phyloP scores from a whole-genome alignment of 768 basidiomycete species.

The Lactarius tabidus region DNA sequence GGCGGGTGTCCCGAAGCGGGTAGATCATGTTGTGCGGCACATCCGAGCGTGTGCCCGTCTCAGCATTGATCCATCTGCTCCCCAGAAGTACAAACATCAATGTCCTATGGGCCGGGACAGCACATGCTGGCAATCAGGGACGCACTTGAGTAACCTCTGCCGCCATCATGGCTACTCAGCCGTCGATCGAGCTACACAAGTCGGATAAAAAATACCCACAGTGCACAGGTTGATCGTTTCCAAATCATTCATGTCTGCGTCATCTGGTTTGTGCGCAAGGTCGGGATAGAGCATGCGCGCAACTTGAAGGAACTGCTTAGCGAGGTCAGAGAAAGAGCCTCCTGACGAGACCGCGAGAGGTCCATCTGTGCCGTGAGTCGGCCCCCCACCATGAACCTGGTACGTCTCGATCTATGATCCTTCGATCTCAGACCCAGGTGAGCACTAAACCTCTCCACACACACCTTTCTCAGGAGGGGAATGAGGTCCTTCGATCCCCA shows the following conservation, averaged over 20 bases:
- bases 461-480: constrained; percentile 54
- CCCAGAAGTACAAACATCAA: neutral
- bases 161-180: constrained; percentile 6
- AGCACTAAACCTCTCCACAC: neutral
- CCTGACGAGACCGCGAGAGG: constrained; percentile 40
- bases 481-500: constrained; percentile 58
- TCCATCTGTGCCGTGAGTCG: constrained; percentile 44
- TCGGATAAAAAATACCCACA: too few species aligned
- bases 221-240: constrained; percentile 28
- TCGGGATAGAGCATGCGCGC: constrained; percentile 26
- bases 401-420: constrained; percentile 37
- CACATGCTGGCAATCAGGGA: neutral
- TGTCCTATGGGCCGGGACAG: neutral
- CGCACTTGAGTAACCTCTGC: constrained; percentile 42
- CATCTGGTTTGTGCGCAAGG: constrained; percentile 23
- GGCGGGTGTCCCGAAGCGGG: constrained; percentile 31
- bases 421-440: neutral
- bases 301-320: constrained; percentile 31
- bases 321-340: constrained; percentile 29
- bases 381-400: constrained; percentile 29
- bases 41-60: constrained; percentile 54
- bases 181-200: too few species aligned
- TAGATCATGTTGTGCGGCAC: constrained; percentile 42
- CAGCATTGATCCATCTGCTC: constrained; percentile 47
- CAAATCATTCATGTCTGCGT: constrained; percentile 25